Evolutionary conservation across 257 asterid genomes (phyloP).

Genomic region (Misopates orontium): DNA sequence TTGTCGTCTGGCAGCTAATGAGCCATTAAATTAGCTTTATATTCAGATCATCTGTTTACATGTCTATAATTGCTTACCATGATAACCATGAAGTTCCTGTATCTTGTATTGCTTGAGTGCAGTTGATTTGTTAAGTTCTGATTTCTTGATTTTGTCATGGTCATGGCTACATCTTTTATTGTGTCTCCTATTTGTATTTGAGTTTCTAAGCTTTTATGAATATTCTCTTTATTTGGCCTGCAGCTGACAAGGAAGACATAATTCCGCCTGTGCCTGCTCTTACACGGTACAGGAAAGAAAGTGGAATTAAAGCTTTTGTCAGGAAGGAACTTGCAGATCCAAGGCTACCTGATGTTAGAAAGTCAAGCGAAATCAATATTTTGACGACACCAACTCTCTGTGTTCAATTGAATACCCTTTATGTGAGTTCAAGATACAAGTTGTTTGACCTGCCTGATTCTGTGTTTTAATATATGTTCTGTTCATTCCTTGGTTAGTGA

Average conservation of each 20-base stretch:
- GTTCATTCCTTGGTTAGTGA: not conserved
- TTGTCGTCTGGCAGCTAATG: not conserved
- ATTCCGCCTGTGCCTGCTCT: conserved; percentile 89
- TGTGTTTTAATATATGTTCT: not conserved
- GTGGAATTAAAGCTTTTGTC: conserved; percentile 85
- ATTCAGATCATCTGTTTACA: conserved; percentile 1
- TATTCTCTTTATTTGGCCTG: conserved; percentile 27
- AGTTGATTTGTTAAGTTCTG: not conserved
- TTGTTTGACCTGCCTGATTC: not conserved
- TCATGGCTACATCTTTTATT: conserved; percentile 18
- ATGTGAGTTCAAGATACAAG: conserved; percentile 61
- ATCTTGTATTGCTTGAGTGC: conserved; percentile 15
- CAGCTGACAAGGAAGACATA: conserved; percentile 93
- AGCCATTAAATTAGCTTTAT: not conserved
- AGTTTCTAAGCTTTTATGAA: conserved; percentile 22
- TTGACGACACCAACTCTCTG: conserved; percentile 78
- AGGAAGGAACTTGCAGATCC: conserved; percentile 82
- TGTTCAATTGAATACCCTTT: conserved; percentile 82
- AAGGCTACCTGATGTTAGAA: conserved; percentile 67
- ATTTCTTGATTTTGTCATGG: conserved; percentile 14
- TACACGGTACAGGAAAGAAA: conserved; percentile 79
- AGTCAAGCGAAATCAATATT: conserved; percentile 59
- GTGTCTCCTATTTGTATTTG: conserved; percentile 9
- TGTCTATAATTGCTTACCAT: not conserved
- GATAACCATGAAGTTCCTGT: not conserved